A percentile compares a stretch with the other conserved stretches of the same genome.
phyloP scores from a whole-genome alignment of 2,329 filamentous ascomycete genomes.

The Colletotrichum melonis region DNA sequence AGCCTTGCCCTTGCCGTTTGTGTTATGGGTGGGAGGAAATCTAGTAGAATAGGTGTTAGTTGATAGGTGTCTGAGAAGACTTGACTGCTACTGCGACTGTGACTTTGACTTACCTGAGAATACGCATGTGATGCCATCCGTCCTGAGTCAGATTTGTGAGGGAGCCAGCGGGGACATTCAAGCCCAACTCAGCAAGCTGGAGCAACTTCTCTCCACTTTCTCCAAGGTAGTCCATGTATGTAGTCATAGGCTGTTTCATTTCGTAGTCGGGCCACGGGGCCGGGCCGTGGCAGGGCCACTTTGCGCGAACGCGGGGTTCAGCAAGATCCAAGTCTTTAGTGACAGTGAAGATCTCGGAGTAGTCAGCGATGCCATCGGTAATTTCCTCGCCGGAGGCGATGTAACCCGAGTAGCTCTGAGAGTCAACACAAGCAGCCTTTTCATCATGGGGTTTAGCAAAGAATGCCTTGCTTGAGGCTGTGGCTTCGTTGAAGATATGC shows the following conservation, averaged over 20 bases:
- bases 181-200: slow-evolving; percentile 56
- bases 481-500: slow-evolving; percentile 49
- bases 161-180: slow-evolving; percentile 52
- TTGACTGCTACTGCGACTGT: background rate
- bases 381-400: slow-evolving; percentile 62
- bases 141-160: slow-evolving; percentile 56
- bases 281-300: slow-evolving; percentile 62
- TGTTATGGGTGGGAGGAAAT: slow-evolving; percentile 46
- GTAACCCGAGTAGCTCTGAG: slow-evolving; percentile 59
- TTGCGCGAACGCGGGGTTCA: slow-evolving; percentile 51
- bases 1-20: slow-evolving; percentile 60
- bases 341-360: slow-evolving; percentile 64
- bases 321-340: slow-evolving; percentile 56
- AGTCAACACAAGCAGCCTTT: slow-evolving; percentile 57
- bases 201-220: slow-evolving; percentile 57
- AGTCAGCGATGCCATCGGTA: slow-evolving; percentile 60
- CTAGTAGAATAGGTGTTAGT: slow-evolving; percentile 34
- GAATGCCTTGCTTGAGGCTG: slow-evolving; percentile 50
- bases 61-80: background rate
- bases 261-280: slow-evolving; percentile 58
- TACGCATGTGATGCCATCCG: slow-evolving; percentile 63
- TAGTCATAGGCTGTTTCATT: slow-evolving; percentile 52
- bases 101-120: slow-evolving; percentile 51
- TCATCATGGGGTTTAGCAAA: slow-evolving; percentile 48
- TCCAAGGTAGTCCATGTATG: slow-evolving; percentile 55